phyloP scores from a whole-genome alignment of 2,329 filamentous ascomycete genomes.

The Fusarium burgessii region DNA sequence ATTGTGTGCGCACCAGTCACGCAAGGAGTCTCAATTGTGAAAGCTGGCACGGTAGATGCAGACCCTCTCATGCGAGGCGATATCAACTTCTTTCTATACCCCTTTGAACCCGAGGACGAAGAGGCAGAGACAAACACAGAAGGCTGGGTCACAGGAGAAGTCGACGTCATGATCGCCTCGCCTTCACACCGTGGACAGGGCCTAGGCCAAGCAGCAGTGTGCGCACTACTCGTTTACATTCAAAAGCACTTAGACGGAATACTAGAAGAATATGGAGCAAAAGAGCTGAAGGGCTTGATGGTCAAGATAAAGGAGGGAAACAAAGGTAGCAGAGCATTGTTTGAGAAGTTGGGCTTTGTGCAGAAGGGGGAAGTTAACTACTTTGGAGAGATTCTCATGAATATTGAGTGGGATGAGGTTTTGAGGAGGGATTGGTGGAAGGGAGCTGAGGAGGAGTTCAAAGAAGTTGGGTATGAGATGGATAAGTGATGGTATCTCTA shows the following conservation, averaged over 20 bases:
- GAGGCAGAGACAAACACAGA: slow-evolving; percentile 34
- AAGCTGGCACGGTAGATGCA: slow-evolving; percentile 64
- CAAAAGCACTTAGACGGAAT: slow-evolving; percentile 64
- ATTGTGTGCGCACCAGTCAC: slow-evolving; percentile 75
- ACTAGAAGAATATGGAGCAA: slow-evolving; percentile 57
- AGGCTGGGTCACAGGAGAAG: slow-evolving; percentile 69
- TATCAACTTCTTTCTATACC: slow-evolving; percentile 82
- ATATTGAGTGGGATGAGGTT: slow-evolving; percentile 52
- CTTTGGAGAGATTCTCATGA: slow-evolving; percentile 69
- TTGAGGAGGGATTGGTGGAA: slow-evolving; percentile 43
- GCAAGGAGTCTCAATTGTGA: slow-evolving; percentile 2
- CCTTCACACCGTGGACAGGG: slow-evolving; percentile 69
- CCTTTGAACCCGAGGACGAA: slow-evolving; percentile 65
- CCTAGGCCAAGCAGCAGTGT: slow-evolving; percentile 72
- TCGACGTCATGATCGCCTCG: slow-evolving; percentile 88
- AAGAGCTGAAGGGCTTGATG: slow-evolving; percentile 56
- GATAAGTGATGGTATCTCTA: neutral
- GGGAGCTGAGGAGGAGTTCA: slow-evolving; percentile 31
- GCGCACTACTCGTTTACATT: slow-evolving; percentile 78
- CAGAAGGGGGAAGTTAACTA: slow-evolving; percentile 67
- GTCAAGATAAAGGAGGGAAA: slow-evolving; percentile 71
- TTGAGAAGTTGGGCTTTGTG: slow-evolving; percentile 63
- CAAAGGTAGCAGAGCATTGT: slow-evolving; percentile 62
- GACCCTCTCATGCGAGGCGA: slow-evolving; percentile 75
- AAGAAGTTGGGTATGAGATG: slow-evolving; percentile 41